These are phyloP conservation scores for Raphanus sativus DNA, from an alignment of 345 rosid species.

Conservation along the genomic window DNA sequence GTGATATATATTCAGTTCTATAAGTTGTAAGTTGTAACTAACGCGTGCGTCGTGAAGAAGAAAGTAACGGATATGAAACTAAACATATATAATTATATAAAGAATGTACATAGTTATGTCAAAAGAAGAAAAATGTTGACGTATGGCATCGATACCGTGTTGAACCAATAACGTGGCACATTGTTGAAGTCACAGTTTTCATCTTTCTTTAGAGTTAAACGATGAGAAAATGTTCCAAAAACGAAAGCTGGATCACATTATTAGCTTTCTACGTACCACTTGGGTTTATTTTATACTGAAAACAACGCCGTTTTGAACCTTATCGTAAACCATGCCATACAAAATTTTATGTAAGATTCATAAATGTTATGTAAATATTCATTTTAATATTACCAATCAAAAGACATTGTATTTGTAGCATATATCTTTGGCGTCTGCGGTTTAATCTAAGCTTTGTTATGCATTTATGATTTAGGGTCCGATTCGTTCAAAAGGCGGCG, in stretches of 20 bases:
- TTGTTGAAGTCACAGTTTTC: constrained; percentile 38
- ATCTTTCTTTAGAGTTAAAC: constrained; percentile 31
- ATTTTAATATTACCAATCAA: not conserved
- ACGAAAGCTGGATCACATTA: constrained; percentile 53
- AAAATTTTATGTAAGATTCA: not conserved
- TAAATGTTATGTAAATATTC: not conserved
- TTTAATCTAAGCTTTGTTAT: not conserved
- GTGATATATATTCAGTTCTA: not conserved
- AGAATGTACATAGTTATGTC: not conserved
- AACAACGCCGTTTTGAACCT: not conserved
- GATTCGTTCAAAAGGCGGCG: too few species aligned
- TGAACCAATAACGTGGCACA: constrained; percentile 46
- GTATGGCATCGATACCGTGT: constrained; percentile 43
- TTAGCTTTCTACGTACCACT: constrained; percentile 24
- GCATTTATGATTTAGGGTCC: not conserved
- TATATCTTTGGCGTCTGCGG: not conserved
- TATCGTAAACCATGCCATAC: not conserved
- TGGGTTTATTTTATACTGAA: constrained; percentile 3
- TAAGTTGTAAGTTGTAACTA: constrained; percentile 1
- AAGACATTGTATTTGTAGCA: not conserved
- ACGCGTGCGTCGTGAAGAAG: not conserved
- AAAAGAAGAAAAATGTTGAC: constrained; percentile 29
- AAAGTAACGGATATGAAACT: constrained; percentile 18
- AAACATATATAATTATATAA: not conserved
- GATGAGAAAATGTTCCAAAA: constrained; percentile 43